Conservation (phyloP, 139 green algal genomes). For the Haematococcus lacustris region DNA sequence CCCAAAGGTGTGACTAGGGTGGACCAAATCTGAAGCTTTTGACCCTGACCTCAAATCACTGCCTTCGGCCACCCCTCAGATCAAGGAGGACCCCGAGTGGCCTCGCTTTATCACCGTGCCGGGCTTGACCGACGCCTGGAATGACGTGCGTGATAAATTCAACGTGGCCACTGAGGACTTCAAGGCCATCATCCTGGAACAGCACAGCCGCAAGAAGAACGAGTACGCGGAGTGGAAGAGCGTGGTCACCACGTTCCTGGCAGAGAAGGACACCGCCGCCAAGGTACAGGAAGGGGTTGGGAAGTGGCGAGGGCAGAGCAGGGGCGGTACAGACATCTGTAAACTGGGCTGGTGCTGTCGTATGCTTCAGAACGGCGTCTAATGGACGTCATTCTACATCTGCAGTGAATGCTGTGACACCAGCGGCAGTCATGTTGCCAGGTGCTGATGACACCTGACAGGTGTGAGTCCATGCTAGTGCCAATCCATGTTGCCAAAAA, state of each 20-base stretch:
- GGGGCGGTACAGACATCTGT: neutral
- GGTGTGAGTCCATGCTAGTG: neutral
- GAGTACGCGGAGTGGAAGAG: constrained; percentile 48
- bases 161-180: constrained; percentile 60
- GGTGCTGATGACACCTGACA: neutral
- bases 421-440: neutral
- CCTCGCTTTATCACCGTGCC: constrained; percentile 33
- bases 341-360: neutral
- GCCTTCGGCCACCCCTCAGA: no score
- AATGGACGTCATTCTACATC: no score
- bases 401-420: neutral
- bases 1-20: neutral
- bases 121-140: constrained; percentile 54
- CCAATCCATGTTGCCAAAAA: neutral
- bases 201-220: constrained; percentile 54
- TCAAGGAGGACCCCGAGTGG: constrained; percentile 57
- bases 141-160: constrained; percentile 62
- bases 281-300: no score
- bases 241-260: constrained; percentile 21
- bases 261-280: constrained; percentile 24
- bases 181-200: constrained; percentile 52
- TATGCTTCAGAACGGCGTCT: neutral
- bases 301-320: no score
- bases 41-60: no score
- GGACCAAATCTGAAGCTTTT: neutral